These are phyloP conservation scores for Amanita exitialis DNA, from an alignment of 768 basidiomycete genomes.

Conservation along the genomic window DNA sequence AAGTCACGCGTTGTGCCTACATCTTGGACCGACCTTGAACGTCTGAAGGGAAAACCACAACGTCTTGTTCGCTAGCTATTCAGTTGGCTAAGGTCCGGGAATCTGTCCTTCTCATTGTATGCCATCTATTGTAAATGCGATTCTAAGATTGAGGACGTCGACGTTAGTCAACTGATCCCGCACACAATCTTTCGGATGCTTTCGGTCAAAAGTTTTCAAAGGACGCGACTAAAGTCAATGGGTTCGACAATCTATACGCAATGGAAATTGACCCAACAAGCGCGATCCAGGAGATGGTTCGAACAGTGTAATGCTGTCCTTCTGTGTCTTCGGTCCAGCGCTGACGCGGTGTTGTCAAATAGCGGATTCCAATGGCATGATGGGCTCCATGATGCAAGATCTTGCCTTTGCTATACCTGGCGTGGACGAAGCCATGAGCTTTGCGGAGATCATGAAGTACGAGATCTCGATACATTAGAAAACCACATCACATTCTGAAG, in stretches of 20 bases:
- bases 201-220: slow-evolving; percentile 99
- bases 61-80: slow-evolving; percentile 95
- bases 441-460: slow-evolving; percentile 99
- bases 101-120: slow-evolving; percentile 93
- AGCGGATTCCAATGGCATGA: slow-evolving; percentile 89
- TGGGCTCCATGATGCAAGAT: slow-evolving; percentile 99
- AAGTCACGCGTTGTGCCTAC: slow-evolving; percentile 20
- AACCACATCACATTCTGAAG: slow-evolving; percentile 2
- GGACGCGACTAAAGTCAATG: slow-evolving; percentile 96
- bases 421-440: slow-evolving; percentile 99
- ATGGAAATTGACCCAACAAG: slow-evolving; percentile 99
- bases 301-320: slow-evolving; percentile 65
- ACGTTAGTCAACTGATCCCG: slow-evolving; percentile 92
- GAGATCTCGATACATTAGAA: slow-evolving; percentile 14
- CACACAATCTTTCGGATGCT: slow-evolving; percentile 97
- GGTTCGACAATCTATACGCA: slow-evolving; percentile 91
- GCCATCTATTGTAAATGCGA: slow-evolving; percentile 17
- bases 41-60: slow-evolving; percentile 86
- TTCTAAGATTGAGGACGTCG: neutral
- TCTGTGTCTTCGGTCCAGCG: slow-evolving; percentile 2
- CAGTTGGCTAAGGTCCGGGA: slow-evolving; percentile 85
- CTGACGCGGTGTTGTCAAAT: slow-evolving; percentile 4
- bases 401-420: slow-evolving; percentile 98
- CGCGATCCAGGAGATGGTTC: slow-evolving; percentile 97
- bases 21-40: neutral